Evolutionary conservation across 2,329 filamentous ascomycete species (phyloP), one percentile per base, ranked within the genome.

Genomic region (Graphilbum fragrans): DNA sequence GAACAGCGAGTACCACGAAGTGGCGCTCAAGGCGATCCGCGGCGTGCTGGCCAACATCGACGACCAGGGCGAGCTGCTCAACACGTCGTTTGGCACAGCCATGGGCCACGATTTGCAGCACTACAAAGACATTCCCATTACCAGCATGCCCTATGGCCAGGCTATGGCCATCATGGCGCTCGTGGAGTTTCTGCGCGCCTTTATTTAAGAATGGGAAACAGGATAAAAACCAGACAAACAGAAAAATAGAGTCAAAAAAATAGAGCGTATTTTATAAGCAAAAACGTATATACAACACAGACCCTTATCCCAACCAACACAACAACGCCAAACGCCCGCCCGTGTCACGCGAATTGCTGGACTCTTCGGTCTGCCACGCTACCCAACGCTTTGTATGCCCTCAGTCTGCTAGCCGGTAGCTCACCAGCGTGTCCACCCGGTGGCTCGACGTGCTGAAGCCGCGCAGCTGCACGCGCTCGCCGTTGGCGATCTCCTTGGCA

Each of bases 361-460:
- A n/a, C n/a, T n/a, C n/a, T n/a, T n/a, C n/a, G n/a, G n/a, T n/a
- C n/a, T n/a, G n/a, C n/a, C n/a, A n/a, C n/a, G n/a, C n/a, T n/a
- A n/a, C n/a, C n/a, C n/a, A n/a, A n/a, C n/a, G n/a, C n/a, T n/a
- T n/a, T n/a, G n/a, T n/a, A n/a, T 27, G 21, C 20, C 7, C 10
- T 38, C 35, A 44, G 4, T 74, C 63, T 3, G 58, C 59, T 48
- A 81, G 58, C 54, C 86, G 77, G 61, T 98, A 98, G 66, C 87
- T 95, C 42, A 98, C 92, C 49, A 96, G 64, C 1, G 92, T 98
- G 57, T 95, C 92, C 21, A 98, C 90, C 20, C 85, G 77, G 60
- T 98, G 92, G 54, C 81, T 94, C 50, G 82, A 87, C 16, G 92
- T 98, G 61, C 88, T 95, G 66, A 96, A 98, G 50, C 90, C 94